phyloP scores from a whole-genome alignment of 345 rosid genomes.

The Kernera saxatilis region DNA sequence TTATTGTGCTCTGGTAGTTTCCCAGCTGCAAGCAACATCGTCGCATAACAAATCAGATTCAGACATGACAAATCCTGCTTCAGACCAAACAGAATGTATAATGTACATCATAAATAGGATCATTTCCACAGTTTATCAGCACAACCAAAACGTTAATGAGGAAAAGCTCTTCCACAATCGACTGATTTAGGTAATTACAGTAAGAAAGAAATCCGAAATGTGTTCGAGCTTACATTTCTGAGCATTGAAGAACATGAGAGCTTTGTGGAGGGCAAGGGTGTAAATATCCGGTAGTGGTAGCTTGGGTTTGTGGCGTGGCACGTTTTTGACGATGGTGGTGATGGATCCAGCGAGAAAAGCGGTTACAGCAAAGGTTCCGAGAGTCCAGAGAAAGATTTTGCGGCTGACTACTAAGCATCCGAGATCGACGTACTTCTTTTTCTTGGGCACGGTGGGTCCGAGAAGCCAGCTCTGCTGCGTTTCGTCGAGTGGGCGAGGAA shows the following conservation, averaged over 20 bases:
- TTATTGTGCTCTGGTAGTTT: conserved; percentile 65
- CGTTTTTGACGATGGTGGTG: conserved; percentile 59
- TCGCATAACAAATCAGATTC: background rate
- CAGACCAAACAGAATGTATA: background rate
- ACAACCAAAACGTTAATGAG: background rate
- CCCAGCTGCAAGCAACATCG: conserved; percentile 59
- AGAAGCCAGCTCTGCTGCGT: conserved; percentile 97
- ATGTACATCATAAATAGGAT: background rate
- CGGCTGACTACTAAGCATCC: conserved; percentile 90
- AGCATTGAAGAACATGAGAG: conserved; percentile 93
- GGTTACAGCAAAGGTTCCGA: conserved; percentile 48
- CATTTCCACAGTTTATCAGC: background rate
- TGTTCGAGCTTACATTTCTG: conserved; percentile 49
- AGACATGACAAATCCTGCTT: background rate
- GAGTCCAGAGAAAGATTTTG: conserved; percentile 88
- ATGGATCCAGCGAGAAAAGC: conserved; percentile 58
- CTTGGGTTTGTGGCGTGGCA: conserved; percentile 57
- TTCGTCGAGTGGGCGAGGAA: conserved; percentile 64
- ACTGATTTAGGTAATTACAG: background rate
- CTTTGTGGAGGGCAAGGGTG: conserved; percentile 72
- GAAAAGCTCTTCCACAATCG: too few species aligned
- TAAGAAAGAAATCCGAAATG: background rate
- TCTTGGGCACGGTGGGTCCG: conserved; percentile 70
- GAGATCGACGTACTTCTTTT: conserved; percentile 88
- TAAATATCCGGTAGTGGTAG: conserved; percentile 60